Evolutionary conservation across 495 filamentous ascomycete species (phyloP), one percentile per base, ranked within the genome.

Genomic region (Neurospora sp.): DNA sequence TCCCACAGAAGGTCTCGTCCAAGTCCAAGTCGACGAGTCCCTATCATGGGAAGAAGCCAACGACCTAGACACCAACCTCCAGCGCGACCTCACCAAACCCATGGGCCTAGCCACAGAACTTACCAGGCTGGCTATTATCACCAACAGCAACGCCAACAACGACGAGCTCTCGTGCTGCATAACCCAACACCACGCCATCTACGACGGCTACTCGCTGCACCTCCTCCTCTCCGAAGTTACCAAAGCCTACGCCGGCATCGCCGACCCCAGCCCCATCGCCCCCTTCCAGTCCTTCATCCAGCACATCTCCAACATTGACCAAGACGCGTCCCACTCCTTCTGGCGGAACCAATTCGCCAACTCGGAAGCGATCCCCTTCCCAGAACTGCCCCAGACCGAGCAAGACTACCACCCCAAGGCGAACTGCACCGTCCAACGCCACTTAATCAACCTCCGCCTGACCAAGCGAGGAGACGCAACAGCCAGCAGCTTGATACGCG

Each of bases 101-200:
- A 44, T n/a, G 41, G 41, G 41, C 41, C 41, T 44, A 44, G 41
- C 41, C 16, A 44, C 41, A 18, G 41, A 45, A 2, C 73, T 83
- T 1, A 74, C 78, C 20, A 48, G 76, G 12, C 80, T 76, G 31
- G 72, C 79, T 4, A 72, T 82, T 10, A 70, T 79, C 27, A 2
- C 16, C 16, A 16, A 42, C 41, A 5, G 12, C 38, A 39, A 39
- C 2, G 0, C 40, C 12, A 65, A 76, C 2, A 42, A 72, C 69
- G 71, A 41, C 0, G 20, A 41, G 9, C 72, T 37, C 45, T 12
- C 22, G 9, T 65, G 83, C 68, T 87, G 90, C 77, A 81, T 89
- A 85, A 88, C 87, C 18, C 82, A 88, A 7, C 89, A 91, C 72
- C 90, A 92, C 75, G 85, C 87, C 1, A 76, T 92, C 5, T 92